Evolutionary conservation across 2,329 filamentous ascomycete genomes (phyloP).

Genomic region (Colletotrichum acutatum): DNA sequence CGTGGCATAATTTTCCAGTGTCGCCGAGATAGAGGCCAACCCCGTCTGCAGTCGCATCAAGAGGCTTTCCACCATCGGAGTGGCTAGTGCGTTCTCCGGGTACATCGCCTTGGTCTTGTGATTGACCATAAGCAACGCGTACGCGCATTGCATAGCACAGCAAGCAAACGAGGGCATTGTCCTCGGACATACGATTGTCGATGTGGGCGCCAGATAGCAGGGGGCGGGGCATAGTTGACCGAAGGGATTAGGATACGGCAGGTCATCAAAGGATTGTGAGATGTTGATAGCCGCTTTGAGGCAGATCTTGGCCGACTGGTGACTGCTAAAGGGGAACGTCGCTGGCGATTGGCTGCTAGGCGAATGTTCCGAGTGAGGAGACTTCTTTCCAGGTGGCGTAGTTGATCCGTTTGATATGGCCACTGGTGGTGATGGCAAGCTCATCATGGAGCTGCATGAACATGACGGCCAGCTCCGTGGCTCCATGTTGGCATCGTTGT

Average conservation of each 20-base stretch:
- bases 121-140: slow-evolving; percentile 55
- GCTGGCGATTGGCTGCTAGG: slow-evolving; percentile 29
- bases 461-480: slow-evolving; percentile 48
- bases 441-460: slow-evolving; percentile 45
- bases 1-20: slow-evolving; percentile 55
- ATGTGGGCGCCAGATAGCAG: slow-evolving; percentile 48
- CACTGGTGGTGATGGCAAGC: slow-evolving; percentile 42
- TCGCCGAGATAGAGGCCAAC: slow-evolving; percentile 52
- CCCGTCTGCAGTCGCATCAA: slow-evolving; percentile 53
- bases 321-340: slow-evolving; percentile 55
- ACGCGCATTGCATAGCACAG: slow-evolving; percentile 58
- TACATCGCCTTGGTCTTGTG: slow-evolving; percentile 53
- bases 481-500: slow-evolving; percentile 41
- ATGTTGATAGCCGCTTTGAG: slow-evolving; percentile 60
- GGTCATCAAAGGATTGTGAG: slow-evolving; percentile 54
- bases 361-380: slow-evolving; percentile 34
- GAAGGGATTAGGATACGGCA: slow-evolving; percentile 58
- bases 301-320: slow-evolving; percentile 60
- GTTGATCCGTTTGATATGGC: slow-evolving; percentile 42
- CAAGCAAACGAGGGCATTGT: slow-evolving; percentile 58
- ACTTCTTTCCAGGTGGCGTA: slow-evolving; percentile 38
- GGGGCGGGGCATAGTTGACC: slow-evolving; percentile 46
- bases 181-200: slow-evolving; percentile 51
- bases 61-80: slow-evolving; percentile 47
- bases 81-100: slow-evolving; percentile 39